A percentile compares a stretch with the other conserved stretches of the same genome.
These are phyloP conservation scores for Rhodamnia rubescens DNA, from an alignment of 345 rosid genomes.

Conservation along the genomic window DNA sequence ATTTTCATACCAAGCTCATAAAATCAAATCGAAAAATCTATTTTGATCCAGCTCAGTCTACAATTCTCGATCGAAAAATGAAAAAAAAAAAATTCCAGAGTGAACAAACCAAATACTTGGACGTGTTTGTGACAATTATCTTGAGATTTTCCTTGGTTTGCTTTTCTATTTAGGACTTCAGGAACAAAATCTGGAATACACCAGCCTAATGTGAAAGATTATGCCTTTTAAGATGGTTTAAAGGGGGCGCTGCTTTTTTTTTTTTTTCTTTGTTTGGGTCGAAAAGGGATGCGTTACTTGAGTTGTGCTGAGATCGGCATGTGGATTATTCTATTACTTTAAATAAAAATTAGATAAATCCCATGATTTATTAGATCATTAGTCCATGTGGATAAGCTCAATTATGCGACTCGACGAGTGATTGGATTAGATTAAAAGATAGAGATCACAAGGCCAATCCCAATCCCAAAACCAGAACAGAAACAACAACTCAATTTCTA, in stretches of 20 bases:
- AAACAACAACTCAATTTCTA: background rate
- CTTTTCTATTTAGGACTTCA: background rate
- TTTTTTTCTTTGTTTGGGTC: no score
- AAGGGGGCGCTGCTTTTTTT: no score
- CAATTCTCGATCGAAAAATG: background rate
- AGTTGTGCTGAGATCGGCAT: background rate
- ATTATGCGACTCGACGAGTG: background rate
- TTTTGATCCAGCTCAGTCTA: rapidly evolving
- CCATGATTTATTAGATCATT: background rate
- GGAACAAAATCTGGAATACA: background rate
- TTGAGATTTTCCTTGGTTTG: background rate
- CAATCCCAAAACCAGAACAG: background rate
- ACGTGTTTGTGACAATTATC: background rate
- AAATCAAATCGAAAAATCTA: background rate
- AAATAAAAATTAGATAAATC: background rate
- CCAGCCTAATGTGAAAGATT: rapidly evolving
- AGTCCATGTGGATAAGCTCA: background rate
- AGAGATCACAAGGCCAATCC: background rate
- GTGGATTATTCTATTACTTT: background rate
- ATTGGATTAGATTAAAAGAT: background rate
- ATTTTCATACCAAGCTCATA: background rate
- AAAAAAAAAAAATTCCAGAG: background rate
- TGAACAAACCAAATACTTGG: background rate
- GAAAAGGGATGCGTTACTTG: background rate
- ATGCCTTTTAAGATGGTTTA: background rate